A percentile compares a stretch with the other conserved stretches of the same genome.
These are phyloP conservation scores for Thielaviopsis punctulata DNA, from an alignment of 2,329 filamentous ascomycete species.

Conservation along the genomic window DNA sequence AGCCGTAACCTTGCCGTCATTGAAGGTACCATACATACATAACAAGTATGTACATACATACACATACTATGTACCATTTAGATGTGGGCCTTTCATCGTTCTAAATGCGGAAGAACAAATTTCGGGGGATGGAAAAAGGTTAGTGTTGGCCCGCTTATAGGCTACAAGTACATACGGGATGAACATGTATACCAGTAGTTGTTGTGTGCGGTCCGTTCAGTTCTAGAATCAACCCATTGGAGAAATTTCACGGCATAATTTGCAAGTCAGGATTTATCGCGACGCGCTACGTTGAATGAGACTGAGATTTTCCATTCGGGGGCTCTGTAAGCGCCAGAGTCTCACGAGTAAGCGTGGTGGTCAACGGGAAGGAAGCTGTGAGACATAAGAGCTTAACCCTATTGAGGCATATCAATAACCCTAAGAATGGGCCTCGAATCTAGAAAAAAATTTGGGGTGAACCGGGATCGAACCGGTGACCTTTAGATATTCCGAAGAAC, in stretches of 20 bases:
- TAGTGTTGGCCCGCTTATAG: not conserved
- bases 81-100: not conserved
- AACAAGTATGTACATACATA: too few species aligned
- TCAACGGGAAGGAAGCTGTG: too few species aligned
- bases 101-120: not conserved
- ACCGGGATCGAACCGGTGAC: conserved; percentile 12
- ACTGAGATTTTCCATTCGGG: not conserved
- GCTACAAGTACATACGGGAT: too few species aligned
- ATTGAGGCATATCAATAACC: not conserved
- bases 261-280: not conserved
- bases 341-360: too few species aligned
- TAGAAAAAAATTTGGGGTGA: conserved; percentile 5
- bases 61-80: too few species aligned
- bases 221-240: not conserved
- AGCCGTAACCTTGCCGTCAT: not conserved
- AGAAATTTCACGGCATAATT: not conserved
- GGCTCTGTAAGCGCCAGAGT: too few species aligned
- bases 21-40: not conserved
- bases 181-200: too few species aligned
- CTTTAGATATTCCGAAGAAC: conserved; percentile 10
- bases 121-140: not conserved
- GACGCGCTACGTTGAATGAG: not conserved
- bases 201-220: not conserved
- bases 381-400: not conserved
- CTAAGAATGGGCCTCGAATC: not conserved